A percentile compares a stretch with the other conserved stretches of the same genome.
Evolutionary conservation across 2,329 filamentous ascomycete genomes (phyloP).

Genomic region (Karstenula rhodostoma): DNA sequence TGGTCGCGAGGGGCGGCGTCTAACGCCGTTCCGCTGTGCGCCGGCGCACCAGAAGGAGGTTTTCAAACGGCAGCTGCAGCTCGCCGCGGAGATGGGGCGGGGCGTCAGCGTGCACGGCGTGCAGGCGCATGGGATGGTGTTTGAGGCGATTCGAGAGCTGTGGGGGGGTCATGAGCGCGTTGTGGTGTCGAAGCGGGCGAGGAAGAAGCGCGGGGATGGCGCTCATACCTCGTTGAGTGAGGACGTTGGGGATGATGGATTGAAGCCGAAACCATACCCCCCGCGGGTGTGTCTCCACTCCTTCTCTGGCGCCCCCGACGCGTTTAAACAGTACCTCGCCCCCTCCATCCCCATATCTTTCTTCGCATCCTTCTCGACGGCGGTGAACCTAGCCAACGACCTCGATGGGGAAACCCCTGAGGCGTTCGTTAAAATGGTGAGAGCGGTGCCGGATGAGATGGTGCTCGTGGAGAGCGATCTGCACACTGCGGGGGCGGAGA

Average conservation of each 20-base stretch:
- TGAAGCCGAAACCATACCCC: constrained; percentile 73
- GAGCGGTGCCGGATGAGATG: constrained; percentile 76
- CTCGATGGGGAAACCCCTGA: constrained; percentile 56
- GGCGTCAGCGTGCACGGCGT: constrained; percentile 77
- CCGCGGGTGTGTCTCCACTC: constrained; percentile 93
- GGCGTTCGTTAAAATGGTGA: constrained; percentile 72
- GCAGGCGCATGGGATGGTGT: constrained; percentile 76
- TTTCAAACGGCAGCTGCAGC: constrained; percentile 71
- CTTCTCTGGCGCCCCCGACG: constrained; percentile 79
- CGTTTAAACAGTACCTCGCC: constrained; percentile 77
- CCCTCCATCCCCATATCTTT: constrained; percentile 76
- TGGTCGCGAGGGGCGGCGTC: constrained; percentile 71
- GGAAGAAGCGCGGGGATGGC: constrained; percentile 38
- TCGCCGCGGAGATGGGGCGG: constrained; percentile 72
- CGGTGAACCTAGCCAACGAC: constrained; percentile 74
- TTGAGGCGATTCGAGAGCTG: constrained; percentile 68
- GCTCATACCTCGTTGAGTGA: too few species aligned
- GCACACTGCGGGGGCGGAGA: constrained; percentile 78
- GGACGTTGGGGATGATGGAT: too few species aligned
- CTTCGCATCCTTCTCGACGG: constrained; percentile 87
- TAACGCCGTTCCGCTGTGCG: constrained; percentile 73
- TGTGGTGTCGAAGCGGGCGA: constrained; percentile 67
- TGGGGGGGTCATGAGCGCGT: constrained; percentile 76
- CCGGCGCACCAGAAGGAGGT: constrained; percentile 74
- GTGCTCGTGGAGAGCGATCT: constrained; percentile 91